These are phyloP conservation scores for Mimosa pudica DNA, from an alignment of 306 rosid species.

Conservation along the genomic window DNA sequence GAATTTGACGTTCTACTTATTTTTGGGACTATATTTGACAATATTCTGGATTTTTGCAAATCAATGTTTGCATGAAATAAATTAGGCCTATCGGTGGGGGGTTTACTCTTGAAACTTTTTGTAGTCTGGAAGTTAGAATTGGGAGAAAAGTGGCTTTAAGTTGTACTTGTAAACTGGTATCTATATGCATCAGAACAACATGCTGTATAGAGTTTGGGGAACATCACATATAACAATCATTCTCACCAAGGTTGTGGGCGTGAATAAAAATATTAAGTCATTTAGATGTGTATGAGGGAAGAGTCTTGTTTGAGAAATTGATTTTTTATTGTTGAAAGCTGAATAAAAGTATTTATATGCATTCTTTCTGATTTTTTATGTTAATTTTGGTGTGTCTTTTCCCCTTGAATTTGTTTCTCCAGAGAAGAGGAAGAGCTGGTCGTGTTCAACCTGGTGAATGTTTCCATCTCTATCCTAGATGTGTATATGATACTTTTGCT, in stretches of 20 bases:
- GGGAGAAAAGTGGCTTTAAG: constrained; percentile 21
- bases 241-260: constrained; percentile 14
- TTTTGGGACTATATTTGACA: constrained; percentile 7
- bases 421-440: constrained; percentile 99
- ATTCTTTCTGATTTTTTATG: constrained; percentile 7
- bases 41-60: constrained; percentile 15
- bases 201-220: constrained; percentile 5
- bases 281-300: not conserved
- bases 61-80: constrained; percentile 12
- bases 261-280: not conserved
- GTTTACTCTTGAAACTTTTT: constrained; percentile 14
- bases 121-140: not conserved
- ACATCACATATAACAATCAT: constrained; percentile 4
- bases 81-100: constrained; percentile 6
- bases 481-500: constrained; percentile 78
- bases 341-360: not conserved
- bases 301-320: not conserved
- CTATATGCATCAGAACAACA: not conserved
- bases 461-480: constrained; percentile 89
- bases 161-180: constrained; percentile 5
- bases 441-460: constrained; percentile 97
- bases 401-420: constrained; percentile 30
- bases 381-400: constrained; percentile 27
- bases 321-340: not conserved
- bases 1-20: constrained; percentile 11